These are phyloP conservation scores for Brassica carinata DNA, from an alignment of 345 rosid species.

Conservation along the genomic window DNA sequence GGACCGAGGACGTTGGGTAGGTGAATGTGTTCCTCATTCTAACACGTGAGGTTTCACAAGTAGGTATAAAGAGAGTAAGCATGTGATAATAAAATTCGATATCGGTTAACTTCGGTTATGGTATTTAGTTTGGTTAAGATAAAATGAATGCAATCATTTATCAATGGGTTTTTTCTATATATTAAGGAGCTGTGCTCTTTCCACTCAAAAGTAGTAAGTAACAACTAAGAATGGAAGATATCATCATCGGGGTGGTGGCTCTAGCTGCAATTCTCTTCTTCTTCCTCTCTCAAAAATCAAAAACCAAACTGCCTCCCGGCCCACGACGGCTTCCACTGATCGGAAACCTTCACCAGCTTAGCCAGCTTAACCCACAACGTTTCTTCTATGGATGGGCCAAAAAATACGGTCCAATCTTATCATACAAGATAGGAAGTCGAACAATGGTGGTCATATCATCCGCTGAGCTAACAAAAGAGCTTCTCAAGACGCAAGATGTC, in stretches of 20 bases:
- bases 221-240: slow-evolving; percentile 30
- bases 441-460: slow-evolving; percentile 48
- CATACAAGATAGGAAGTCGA: slow-evolving; percentile 41
- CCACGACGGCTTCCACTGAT: slow-evolving; percentile 51
- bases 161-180: not conserved
- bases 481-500: slow-evolving; percentile 45
- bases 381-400: slow-evolving; percentile 46
- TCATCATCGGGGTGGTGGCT: slow-evolving; percentile 22
- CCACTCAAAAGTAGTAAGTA: not conserved
- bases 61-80: slow-evolving; percentile 4
- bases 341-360: slow-evolving; percentile 57
- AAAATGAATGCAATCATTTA: not conserved
- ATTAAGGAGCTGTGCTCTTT: not conserved
- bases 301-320: slow-evolving; percentile 46
- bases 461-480: slow-evolving; percentile 44
- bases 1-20: slow-evolving; percentile 15
- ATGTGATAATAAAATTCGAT: not conserved
- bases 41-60: slow-evolving; percentile 28
- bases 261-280: slow-evolving; percentile 28
- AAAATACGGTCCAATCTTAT: slow-evolving; percentile 51
- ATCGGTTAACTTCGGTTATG: not conserved
- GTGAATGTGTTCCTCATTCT: slow-evolving; percentile 18
- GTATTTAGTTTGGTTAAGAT: not conserved
- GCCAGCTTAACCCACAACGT: slow-evolving; percentile 32
- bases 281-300: slow-evolving; percentile 29